Percentiles rank a stretch among this genome's conserved stretches.
These are phyloP conservation scores for Cucumis cinereus DNA, from an alignment of 306 rosid species.

Conservation along the genomic window DNA sequence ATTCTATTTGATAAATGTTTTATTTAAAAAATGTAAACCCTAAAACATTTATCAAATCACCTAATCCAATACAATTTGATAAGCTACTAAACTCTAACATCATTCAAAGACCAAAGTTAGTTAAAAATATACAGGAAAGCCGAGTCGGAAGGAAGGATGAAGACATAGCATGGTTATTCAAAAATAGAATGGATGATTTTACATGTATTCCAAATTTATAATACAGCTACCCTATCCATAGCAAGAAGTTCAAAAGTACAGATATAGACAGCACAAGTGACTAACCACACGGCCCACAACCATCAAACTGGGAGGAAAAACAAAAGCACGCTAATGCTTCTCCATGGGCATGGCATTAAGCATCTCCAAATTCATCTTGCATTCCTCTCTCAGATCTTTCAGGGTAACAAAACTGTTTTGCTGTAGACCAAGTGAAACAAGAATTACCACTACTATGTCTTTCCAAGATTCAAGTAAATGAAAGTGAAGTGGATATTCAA, in stretches of 20 bases:
- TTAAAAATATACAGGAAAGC: not conserved
- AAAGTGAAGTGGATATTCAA: not conserved
- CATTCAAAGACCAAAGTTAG: not conserved
- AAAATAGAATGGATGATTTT: not conserved
- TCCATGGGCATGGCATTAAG: conserved; percentile 27
- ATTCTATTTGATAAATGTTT: too few relatives aligned
- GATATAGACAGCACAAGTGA: not conserved
- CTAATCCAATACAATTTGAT: not conserved
- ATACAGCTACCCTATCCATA: conserved; percentile 7
- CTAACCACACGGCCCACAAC: conserved; percentile 26
- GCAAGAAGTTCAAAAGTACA: not conserved
- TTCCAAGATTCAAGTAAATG: not conserved
- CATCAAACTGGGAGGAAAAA: conserved; percentile 8
- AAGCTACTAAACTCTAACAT: not conserved
- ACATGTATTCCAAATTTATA: conserved; percentile 4
- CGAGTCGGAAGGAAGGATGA: conserved; percentile 1
- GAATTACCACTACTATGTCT: not conserved
- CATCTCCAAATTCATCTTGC: conserved; percentile 62
- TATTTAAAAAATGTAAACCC: not conserved
- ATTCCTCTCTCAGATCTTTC: conserved; percentile 62
- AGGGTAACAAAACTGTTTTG: conserved; percentile 38
- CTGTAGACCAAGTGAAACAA: conserved; percentile 29
- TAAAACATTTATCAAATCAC: not conserved
- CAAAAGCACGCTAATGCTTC: conserved; percentile 21
- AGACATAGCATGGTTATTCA: not conserved